Evolutionary conservation across 2,329 filamentous ascomycete species (phyloP).

Genomic region (Beauveria brongniartii): DNA sequence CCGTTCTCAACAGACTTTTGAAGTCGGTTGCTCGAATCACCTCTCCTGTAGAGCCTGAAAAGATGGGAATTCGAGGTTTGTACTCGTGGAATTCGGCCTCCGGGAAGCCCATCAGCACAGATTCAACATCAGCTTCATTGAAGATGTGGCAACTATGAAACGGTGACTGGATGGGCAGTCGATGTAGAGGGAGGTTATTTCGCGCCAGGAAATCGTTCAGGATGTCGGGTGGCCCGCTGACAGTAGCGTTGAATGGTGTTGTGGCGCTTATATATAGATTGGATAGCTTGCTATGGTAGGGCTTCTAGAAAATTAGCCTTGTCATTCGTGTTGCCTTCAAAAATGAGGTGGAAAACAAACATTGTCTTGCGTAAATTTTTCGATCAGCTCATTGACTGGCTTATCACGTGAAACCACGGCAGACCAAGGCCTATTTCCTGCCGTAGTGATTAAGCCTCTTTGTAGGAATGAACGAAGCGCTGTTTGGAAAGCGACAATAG

Average conservation of each 20-base stretch:
- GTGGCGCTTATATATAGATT: conserved; percentile 19
- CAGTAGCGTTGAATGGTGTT: conserved; percentile 15
- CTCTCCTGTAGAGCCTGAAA: background rate
- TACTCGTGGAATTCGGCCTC: background rate
- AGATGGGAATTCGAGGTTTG: background rate
- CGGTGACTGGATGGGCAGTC: conserved; percentile 16
- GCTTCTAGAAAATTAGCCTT: background rate
- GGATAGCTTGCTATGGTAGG: background rate
- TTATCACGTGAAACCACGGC: conserved; percentile 3
- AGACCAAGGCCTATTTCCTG: conserved; percentile 9
- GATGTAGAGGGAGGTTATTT: background rate
- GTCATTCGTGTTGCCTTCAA: background rate
- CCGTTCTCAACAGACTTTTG: background rate
- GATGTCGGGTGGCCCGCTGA: conserved; percentile 19
- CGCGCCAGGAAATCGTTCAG: conserved; percentile 8
- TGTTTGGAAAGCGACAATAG: conserved; percentile 16
- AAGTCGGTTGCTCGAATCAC: background rate
- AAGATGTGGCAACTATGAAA: conserved; percentile 20
- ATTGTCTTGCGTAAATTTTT: background rate
- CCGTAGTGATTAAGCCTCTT: conserved; percentile 12
- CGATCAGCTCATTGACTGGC: conserved; percentile 9
- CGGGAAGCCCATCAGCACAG: background rate
- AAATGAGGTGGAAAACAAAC: background rate
- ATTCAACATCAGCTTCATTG: background rate
- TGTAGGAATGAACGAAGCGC: conserved; percentile 14